Base-by-base conservation (phyloP, 1,284 basidiomycete species). In the Ustilago xerochloae region DNA sequence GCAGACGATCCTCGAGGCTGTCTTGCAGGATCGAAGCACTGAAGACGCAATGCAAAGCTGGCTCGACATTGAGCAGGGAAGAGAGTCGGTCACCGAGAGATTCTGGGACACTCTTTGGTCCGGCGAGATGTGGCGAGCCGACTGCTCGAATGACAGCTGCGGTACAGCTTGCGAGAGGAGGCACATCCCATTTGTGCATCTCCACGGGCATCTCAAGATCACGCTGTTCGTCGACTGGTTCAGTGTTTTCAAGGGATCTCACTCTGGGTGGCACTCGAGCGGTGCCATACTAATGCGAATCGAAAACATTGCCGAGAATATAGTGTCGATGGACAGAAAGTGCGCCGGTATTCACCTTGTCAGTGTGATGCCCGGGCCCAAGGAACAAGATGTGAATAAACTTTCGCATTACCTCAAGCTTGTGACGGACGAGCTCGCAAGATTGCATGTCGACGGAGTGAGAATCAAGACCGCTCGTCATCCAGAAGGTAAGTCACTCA, bases 161-260 rank as follows among this genome's bases (percentile, higher is more conserved):
- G n/a, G n/a, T n/a, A n/a, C n/a, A n/a, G n/a, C n/a, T n/a, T n/a
- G n/a, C n/a, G n/a, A n/a, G n/a, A n/a, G n/a, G n/a, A n/a, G n/a
- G n/a, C n/a, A n/a, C n/a, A n/a, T n/a, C n/a, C 35, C 35, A 6
- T 43, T 43, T 43, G 39, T 43, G 13, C 15, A 13, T 6, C 9
- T 6, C 13, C 6, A 18, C 3, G 9, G 18, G 15, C 13, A 46
- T 16, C 22, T 58, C 56, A 58, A 58, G 56, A 22, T 58, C 47
- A 58, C 47, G 22, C 47, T 58, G 16, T 58, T 28, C 6, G 36
- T 58, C 6, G 47, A 58, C 33, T 58, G 56, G 56, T 58, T 58
- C 20, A 28, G 46, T 3, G 29, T 36, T 13, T 28, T 28, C 56
- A 48, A 58, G 26, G 56, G 56, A 1, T 10, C 22, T 4, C 50